Base-by-base conservation (phyloP, 352 stramenopile genomes). In the Phytophthora macrochlamydospora region DNA sequence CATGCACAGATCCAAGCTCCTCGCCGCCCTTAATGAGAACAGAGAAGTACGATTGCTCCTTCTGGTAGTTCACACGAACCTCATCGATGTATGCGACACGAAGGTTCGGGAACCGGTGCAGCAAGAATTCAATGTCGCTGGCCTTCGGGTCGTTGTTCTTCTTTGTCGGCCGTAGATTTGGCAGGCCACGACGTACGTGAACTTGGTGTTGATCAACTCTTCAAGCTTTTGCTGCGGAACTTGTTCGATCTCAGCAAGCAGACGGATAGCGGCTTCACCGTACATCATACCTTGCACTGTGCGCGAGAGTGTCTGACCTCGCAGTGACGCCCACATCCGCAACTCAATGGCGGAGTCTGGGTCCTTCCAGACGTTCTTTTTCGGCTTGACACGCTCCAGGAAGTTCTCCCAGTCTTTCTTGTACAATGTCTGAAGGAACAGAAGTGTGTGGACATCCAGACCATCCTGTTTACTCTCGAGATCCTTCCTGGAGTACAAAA, bases 231-330 rank as follows among this genome's bases (percentile, higher is more conserved):
- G 85, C 24, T 90, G 77, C 13, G 87, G 71, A 56, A 96, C 76
- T 67, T 95, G 85, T 71, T 99, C 98, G 12, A 99, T 88, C 51
- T 98, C 94, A 2, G 94, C 97, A 5, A 99, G 83, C 42, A 99
- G 76, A n/a, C 97, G 93, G 18, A 99, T 93, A 2, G 98, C 97
- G 24, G 98, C 98, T 82, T 99, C 98, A 54, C 97, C 98, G 73
- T 99, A 99, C 98, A 99, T 99, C 95, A 99, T 99, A 32, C 98
- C 98, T 67, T 98, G 97, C 11, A 99, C 97, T 9, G 98, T 99
- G 45, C 98, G 83, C 42, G 95, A 91, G 24, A 99, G 85, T 4
- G 98, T 99, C 76, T 99, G 98, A 9, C 97, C 97, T 59, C 98
- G 92, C 65, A 99, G 86, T 40, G 95, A 99, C n/a, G 98, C 97